These are phyloP conservation scores for Penicillium italicum DNA, from an alignment of 2,329 filamentous ascomycete species.

Conservation along the genomic window DNA sequence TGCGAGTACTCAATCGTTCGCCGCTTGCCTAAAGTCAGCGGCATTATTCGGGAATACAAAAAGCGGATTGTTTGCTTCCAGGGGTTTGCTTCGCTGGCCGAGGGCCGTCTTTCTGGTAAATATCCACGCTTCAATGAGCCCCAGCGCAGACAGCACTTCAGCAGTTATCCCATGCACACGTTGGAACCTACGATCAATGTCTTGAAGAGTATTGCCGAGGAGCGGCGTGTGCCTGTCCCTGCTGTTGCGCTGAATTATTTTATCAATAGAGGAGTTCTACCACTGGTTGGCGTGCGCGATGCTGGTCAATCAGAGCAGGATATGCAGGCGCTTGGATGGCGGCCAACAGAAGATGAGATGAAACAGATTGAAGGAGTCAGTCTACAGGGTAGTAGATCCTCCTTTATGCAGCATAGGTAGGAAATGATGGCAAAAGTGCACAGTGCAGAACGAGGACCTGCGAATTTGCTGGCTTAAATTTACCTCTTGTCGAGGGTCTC, in stretches of 20 bases:
- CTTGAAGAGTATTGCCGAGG: conserved; percentile 36
- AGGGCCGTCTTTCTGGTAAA: conserved; percentile 42
- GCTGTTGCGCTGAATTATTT: conserved; percentile 47
- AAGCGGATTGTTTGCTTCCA: conserved; percentile 44
- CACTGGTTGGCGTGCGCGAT: conserved; percentile 43
- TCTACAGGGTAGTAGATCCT: conserved; percentile 39
- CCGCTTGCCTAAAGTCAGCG: conserved; percentile 40
- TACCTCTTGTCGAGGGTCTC: neutral
- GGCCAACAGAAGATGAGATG: conserved; percentile 43
- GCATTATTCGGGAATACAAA: conserved; percentile 41
- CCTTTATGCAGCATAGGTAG: conserved; percentile 45
- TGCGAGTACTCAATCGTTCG: conserved; percentile 46
- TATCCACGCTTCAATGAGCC: conserved; percentile 40
- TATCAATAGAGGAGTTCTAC: conserved; percentile 45
- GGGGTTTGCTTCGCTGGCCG: conserved; percentile 42
- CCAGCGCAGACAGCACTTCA: conserved; percentile 38
- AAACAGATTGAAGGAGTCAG: conserved; percentile 41
- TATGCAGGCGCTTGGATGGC: conserved; percentile 42
- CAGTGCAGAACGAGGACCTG: neutral
- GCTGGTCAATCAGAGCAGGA: conserved; percentile 42
- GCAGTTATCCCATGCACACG: conserved; percentile 45
- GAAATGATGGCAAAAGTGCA: neutral
- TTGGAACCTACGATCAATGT: conserved; percentile 39
- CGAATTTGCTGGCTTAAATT: neutral
- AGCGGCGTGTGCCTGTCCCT: conserved; percentile 32